Conservation (phyloP, 2,329 filamentous ascomycete genomes). For the Cytospora chrysosperma region DNA sequence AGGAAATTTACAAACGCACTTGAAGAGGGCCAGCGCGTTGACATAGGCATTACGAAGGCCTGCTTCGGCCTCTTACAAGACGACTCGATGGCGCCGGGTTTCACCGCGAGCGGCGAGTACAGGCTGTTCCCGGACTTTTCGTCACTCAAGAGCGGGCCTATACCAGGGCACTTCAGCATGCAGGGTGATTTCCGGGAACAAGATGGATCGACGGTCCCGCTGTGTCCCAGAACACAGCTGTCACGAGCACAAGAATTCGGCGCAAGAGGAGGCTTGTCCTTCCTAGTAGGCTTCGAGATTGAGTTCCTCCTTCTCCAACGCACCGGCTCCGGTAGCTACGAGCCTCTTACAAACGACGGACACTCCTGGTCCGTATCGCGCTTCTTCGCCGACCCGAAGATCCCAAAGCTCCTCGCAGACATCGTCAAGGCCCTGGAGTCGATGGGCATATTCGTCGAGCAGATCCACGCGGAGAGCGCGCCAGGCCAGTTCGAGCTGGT, state of each 20-base stretch:
- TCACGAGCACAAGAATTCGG: constrained; percentile 53
- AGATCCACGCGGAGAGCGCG: constrained; percentile 73
- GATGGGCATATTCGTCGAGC: constrained; percentile 65
- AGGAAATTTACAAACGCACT: constrained; percentile 51
- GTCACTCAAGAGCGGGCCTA: constrained; percentile 59
- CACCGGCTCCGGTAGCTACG: constrained; percentile 35
- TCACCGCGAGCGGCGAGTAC: constrained; percentile 63
- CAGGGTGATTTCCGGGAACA: constrained; percentile 64
- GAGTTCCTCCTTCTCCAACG: constrained; percentile 71
- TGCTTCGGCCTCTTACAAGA: constrained; percentile 67
- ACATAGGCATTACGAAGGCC: constrained; percentile 63
- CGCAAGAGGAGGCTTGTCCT: constrained; percentile 50
- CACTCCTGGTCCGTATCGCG: constrained; percentile 72
- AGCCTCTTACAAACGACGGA: constrained; percentile 53
- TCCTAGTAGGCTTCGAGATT: constrained; percentile 77
- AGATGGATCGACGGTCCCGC: constrained; percentile 46
- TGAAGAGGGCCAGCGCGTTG: constrained; percentile 42
- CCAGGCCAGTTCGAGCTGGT: constrained; percentile 77
- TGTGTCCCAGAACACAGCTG: constrained; percentile 68
- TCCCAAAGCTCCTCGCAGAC: constrained; percentile 61
- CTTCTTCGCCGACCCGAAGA: constrained; percentile 56
- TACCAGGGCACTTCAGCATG: constrained; percentile 61
- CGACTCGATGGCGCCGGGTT: constrained; percentile 55
- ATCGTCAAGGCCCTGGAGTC: constrained; percentile 60
- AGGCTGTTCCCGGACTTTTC: constrained; percentile 64